A percentile compares a stretch with the other conserved stretches of the same genome.
phyloP scores from a whole-genome alignment of 345 rosid species.

The Zanthoxylum bungeanum region DNA sequence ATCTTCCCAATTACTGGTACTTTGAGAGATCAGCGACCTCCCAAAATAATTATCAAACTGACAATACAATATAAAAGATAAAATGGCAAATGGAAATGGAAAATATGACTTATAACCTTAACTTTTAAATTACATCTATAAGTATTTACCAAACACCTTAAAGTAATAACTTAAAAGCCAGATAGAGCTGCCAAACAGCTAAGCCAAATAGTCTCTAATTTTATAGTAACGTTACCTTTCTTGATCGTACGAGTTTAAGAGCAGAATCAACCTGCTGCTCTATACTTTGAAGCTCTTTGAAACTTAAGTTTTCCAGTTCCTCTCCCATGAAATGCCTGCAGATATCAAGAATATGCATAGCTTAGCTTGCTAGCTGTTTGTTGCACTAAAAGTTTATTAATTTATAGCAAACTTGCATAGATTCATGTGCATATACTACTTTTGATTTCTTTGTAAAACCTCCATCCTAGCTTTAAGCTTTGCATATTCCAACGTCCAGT shows the following conservation, averaged over 20 bases:
- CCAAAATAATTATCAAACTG: too few relatives aligned
- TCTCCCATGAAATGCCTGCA: constrained; percentile 91
- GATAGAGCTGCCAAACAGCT: too few relatives aligned
- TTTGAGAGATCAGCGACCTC: too few relatives aligned
- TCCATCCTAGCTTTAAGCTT: constrained; percentile 91
- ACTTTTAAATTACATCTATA: too few relatives aligned
- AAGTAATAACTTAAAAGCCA: too few relatives aligned
- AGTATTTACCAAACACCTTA: too few relatives aligned
- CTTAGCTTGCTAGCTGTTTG: neutral
- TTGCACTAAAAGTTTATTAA: neutral
- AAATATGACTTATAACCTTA: too few relatives aligned
- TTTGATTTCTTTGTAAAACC: constrained; percentile 73
- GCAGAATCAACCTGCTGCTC: constrained; percentile 80
- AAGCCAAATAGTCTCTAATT: too few relatives aligned
- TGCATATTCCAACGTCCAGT: constrained; percentile 82
- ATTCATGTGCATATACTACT: constrained; percentile 40
- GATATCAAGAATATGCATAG: neutral
- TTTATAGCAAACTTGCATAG: too few relatives aligned
- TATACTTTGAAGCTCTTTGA: constrained; percentile 75
- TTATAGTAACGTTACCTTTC: constrained; percentile 43
- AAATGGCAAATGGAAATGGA: too few relatives aligned
- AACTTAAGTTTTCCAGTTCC: constrained; percentile 63
- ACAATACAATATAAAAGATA: too few relatives aligned
- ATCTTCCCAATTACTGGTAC: too few relatives aligned
- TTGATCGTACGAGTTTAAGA: constrained; percentile 66